phyloP scores from a whole-genome alignment of 2,329 filamentous ascomycete species.

The Verticillium albo-atrum region DNA sequence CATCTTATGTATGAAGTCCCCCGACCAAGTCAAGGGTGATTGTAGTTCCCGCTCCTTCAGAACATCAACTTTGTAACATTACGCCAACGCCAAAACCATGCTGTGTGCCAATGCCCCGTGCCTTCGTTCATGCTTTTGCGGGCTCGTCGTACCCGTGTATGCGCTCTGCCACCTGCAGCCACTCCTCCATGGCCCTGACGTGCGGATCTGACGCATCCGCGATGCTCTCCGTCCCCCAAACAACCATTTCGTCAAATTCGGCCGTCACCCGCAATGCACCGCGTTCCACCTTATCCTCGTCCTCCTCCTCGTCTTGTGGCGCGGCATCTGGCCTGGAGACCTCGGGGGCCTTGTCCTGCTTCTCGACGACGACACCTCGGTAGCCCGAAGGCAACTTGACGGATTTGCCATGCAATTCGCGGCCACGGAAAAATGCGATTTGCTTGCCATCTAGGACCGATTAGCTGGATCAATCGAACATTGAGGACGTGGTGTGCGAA shows the following conservation, averaged over 20 bases:
- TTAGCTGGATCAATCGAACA: background rate
- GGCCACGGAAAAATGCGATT: slow-evolving; percentile 71
- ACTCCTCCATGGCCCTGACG: slow-evolving; percentile 72
- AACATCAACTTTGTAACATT: too few species aligned
- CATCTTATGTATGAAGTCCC: too few species aligned
- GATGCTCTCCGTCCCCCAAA: slow-evolving; percentile 78
- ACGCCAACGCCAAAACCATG: background rate
- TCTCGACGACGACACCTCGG: slow-evolving; percentile 56
- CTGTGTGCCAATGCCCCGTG: too few species aligned
- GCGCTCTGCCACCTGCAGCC: slow-evolving; percentile 62
- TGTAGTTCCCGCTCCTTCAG: too few species aligned
- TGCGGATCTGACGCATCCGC: slow-evolving; percentile 66
- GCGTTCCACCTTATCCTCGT: slow-evolving; percentile 37
- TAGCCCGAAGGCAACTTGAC: slow-evolving; percentile 69
- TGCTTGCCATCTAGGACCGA: slow-evolving; percentile 39
- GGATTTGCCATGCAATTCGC: slow-evolving; percentile 66
- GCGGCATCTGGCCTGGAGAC: background rate
- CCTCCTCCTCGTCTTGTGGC: slow-evolving; percentile 32
- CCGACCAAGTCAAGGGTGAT: too few species aligned
- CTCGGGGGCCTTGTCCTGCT: slow-evolving; percentile 22
- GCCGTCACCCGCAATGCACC: slow-evolving; percentile 59
- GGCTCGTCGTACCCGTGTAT: background rate
- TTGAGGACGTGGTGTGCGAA: slow-evolving; percentile 11
- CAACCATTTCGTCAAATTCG: slow-evolving; percentile 67
- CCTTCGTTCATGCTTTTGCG: background rate